Conservation (phyloP, 23 red algal species). For the Gracilaria domingensis region DNA sequence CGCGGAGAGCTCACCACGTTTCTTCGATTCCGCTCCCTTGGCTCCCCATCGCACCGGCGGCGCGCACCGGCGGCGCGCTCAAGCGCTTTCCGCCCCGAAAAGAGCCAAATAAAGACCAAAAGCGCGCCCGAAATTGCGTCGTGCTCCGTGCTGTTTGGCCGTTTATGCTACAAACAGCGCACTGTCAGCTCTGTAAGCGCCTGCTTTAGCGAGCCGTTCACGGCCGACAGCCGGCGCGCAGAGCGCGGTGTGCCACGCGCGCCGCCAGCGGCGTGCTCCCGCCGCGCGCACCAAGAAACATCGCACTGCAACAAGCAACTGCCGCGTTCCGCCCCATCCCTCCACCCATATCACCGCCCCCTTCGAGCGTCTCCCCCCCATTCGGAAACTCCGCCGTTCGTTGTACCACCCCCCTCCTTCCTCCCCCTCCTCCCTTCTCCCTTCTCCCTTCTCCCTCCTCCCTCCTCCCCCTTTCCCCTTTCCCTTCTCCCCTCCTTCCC, state of each 20-base stretch:
- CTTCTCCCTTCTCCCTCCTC: not conserved
- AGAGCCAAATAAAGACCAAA: not conserved
- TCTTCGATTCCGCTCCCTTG: no score
- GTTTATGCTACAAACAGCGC: slow-evolving; percentile 31
- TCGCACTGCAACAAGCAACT: slow-evolving; percentile 11
- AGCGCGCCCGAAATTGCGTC: not conserved
- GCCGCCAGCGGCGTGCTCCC: not conserved
- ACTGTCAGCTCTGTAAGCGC: slow-evolving; percentile 7
- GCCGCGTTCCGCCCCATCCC: not conserved
- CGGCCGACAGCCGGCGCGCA: not conserved
- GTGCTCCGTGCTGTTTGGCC: slow-evolving; percentile 1
- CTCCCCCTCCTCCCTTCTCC: not conserved
- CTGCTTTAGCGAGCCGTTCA: not conserved
- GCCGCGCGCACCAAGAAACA: not conserved
- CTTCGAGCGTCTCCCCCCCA: not conserved
- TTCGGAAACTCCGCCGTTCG: not conserved
- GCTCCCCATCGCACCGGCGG: no score
- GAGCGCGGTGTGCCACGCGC: not conserved
- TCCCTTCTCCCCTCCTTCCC: not conserved
- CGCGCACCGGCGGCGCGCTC: no score
- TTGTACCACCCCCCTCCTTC: not conserved
- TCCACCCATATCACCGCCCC: slow-evolving; percentile 7
- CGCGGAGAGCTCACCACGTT: no score
- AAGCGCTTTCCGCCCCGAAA: not conserved
- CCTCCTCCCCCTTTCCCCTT: not conserved